phyloP scores from a whole-genome alignment of 1,284 basidiomycete species.

The Leccinum ambiguum region DNA sequence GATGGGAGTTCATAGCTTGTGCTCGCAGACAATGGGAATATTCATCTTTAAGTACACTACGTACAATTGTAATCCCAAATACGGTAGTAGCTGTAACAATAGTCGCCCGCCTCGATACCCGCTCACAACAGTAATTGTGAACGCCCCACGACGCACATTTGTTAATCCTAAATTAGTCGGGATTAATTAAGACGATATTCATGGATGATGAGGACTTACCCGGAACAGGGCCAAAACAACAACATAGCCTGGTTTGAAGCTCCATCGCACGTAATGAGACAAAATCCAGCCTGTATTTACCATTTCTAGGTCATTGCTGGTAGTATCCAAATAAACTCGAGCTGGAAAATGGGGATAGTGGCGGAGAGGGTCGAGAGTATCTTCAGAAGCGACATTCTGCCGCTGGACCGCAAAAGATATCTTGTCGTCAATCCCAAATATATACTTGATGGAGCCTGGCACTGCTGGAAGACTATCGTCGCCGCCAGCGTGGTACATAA shows the following conservation, averaged over 20 bases:
- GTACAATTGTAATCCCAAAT: constrained; percentile 2
- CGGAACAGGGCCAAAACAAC: neutral
- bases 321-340: neutral
- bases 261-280: neutral
- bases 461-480: neutral
- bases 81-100: neutral
- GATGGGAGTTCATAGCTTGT: neutral
- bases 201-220: neutral
- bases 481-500: constrained; percentile 1
- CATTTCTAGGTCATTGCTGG: neutral
- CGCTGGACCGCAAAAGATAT: constrained; percentile 9
- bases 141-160: neutral
- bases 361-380: neutral
- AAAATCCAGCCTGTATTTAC: neutral
- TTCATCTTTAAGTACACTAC: neutral
- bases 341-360: neutral
- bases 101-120: neutral
- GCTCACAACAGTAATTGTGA: neutral
- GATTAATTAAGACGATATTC: neutral
- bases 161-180: neutral
- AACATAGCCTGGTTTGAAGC: neutral
- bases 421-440: constrained; percentile 6
- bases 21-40: neutral
- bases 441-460: constrained; percentile 13
- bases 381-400: neutral